Evolutionary conservation across 495 filamentous ascomycete genomes (phyloP), one percentile per base, ranked within the genome.

Genomic region (Penicillium flavigenum): DNA sequence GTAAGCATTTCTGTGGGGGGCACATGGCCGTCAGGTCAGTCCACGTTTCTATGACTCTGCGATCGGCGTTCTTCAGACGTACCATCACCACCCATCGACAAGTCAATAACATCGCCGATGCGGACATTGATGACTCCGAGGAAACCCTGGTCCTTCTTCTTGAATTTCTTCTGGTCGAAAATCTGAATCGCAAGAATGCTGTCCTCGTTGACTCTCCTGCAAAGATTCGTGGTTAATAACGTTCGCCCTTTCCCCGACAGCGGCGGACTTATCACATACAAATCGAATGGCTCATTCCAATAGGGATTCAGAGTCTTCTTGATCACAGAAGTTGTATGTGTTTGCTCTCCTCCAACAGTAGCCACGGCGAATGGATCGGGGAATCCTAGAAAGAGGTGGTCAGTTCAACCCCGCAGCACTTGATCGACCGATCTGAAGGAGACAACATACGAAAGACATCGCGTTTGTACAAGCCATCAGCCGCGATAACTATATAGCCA

Each of bases 61-160:
- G 36, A 54, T 60, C 44, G 49, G 56, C 27, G 31, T 51, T 43
- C 51, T 32, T 56, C 43, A 41, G 43, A 78, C 84, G 61, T 84
- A 98, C 94, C 92, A 78, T 98, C 94, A 56, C 90, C 89, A 42
- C 91, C 92, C 60, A 88, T 83, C 53, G 87, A 85, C 58, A 98
- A 72, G 70, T 97, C 94, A 50, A 98, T 89, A 38, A 92, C 88
- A 79, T 91, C 89, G 56, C 94, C 95, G 54, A 98, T 88, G 51
- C 91, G 88, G 56, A 98, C 88, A 71, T 98, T 98, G 63, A 98
- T 96, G 38, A 98, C 94, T 38, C 94, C 94, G 20, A 98, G 83
- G 64, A 98, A 98, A 2, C 94, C 94, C 71, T 98, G 94, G 65
- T 98, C 94, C 89, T 98, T 98, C 83, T 98, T 98, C 79, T 98